Evolutionary conservation across 352 stramenopile species (phyloP).

Genomic region (Pythium guiyangense): DNA sequence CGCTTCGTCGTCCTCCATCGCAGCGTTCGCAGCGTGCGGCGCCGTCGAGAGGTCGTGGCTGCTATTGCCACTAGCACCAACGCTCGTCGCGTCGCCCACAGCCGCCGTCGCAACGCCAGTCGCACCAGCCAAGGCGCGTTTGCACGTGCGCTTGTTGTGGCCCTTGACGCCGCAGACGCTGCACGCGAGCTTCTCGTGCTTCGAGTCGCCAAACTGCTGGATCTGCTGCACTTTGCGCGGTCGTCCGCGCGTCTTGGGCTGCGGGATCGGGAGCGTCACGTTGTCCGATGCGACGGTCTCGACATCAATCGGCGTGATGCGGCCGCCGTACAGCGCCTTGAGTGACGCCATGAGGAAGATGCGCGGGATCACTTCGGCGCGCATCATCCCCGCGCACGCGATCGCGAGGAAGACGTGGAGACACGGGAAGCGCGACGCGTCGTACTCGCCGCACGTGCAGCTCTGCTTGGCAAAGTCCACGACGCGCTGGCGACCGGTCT

Average conservation of each 20-base stretch:
- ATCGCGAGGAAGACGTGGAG: slow-evolving; percentile 76
- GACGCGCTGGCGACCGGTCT: slow-evolving; percentile 56
- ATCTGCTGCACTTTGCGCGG: slow-evolving; percentile 81
- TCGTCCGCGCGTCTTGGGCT: slow-evolving; percentile 51
- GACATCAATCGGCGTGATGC: slow-evolving; percentile 79
- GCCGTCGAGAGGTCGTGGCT: slow-evolving; percentile 10
- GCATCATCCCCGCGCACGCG: slow-evolving; percentile 53
- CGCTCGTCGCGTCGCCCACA: neutral
- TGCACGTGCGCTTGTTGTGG: slow-evolving; percentile 85
- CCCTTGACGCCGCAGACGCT: slow-evolving; percentile 78
- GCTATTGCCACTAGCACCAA: neutral
- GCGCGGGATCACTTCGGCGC: slow-evolving; percentile 65
- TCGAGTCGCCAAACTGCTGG: slow-evolving; percentile 61
- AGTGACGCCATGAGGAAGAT: slow-evolving; percentile 81
- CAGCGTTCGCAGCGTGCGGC: slow-evolving; percentile 5
- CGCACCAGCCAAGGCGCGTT: slow-evolving; percentile 22
- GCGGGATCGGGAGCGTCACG: slow-evolving; percentile 47
- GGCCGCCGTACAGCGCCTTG: slow-evolving; percentile 62
- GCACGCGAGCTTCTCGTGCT: slow-evolving; percentile 72
- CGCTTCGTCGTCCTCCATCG: slow-evolving; percentile 12
- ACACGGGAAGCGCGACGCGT: slow-evolving; percentile 67
- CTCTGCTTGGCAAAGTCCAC: slow-evolving; percentile 74
- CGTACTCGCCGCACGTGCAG: slow-evolving; percentile 76
- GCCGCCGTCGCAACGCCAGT: neutral
- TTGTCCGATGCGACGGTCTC: slow-evolving; percentile 55